Evolutionary conservation across 768 basidiomycete species (phyloP), one percentile per base, ranked within the genome.

Genomic region (Tricholoma hemisulphureum): DNA sequence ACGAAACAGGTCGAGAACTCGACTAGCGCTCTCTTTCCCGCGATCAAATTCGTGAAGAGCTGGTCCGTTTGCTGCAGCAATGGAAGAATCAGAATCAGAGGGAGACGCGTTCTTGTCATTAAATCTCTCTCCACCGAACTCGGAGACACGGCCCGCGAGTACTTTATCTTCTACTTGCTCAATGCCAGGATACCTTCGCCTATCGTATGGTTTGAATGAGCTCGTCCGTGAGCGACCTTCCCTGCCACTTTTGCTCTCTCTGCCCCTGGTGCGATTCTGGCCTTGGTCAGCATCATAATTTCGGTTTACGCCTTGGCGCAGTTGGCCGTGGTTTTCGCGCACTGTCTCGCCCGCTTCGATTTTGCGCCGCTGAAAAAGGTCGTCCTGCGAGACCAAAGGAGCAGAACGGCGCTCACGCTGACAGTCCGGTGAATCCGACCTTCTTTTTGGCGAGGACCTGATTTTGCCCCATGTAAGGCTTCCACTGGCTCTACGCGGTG

Each of bases 311-410:
- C n/a, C n/a, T n/a, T n/a, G 14, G 35, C 51, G 56, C 5, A 49
- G 13, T 54, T 56, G 51, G 8, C 21, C 43, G 28, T 41, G 56
- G 8, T 53, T 18, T 10, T 39, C 49, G 18, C 29, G 53, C 11
- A 28, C 56, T 20, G n/a, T 64, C 60, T 57, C 56, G 51, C 69
- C 66, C 23, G 59, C 59, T 59, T 70, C 69, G 21, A 65, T 61
- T 57, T 72, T 67, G 55, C 69, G 67, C n/a, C 64, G 70, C 28
- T 66, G 68, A 60, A 78, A 82, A 51, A 77, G 63, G 61, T 81
- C 80, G 20, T 73, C 67, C 62, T 82, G 81, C 23, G 81, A 68
- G 26, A 71, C 67, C 53, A 80, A 61, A 8, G 81, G 76, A 32
- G 64, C 62, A 8, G 73, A 69, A 54, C 73, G 74, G 58, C 66